phyloP scores from a whole-genome alignment of 1,139 yeast genomes.

The Ashbya aceris region DNA sequence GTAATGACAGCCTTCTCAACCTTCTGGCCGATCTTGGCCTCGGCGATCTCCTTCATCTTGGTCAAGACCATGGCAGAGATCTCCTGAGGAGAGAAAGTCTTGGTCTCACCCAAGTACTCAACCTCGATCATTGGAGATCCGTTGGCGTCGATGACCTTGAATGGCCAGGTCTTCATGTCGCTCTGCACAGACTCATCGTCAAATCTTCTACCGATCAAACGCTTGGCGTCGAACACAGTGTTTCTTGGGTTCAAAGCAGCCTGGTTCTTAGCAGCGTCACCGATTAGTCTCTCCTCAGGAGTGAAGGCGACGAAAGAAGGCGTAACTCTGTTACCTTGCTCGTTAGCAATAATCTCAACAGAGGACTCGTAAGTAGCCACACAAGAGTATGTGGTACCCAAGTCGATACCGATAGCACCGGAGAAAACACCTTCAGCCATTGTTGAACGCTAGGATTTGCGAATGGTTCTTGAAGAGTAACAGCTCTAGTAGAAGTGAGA shows the following conservation, averaged over 20 bases:
- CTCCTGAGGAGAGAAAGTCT: slow-evolving; percentile 93
- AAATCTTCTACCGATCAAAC: slow-evolving; percentile 93
- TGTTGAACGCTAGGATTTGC: slow-evolving; percentile 26
- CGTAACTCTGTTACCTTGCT: slow-evolving; percentile 98
- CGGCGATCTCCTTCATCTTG: slow-evolving; percentile 98
- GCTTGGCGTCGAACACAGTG: slow-evolving; percentile 97
- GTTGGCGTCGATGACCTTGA: slow-evolving; percentile 77
- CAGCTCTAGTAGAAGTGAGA: slow-evolving; percentile 7
- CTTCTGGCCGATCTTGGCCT: slow-evolving; percentile 86
- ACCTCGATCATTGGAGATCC: slow-evolving; percentile 92
- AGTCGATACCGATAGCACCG: slow-evolving; percentile 99
- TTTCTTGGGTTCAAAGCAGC: slow-evolving; percentile 95
- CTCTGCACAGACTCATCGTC: slow-evolving; percentile 86
- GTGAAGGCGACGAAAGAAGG: slow-evolving; percentile 98
- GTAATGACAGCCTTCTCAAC: slow-evolving; percentile 94
- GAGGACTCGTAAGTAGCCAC: slow-evolving; percentile 91
- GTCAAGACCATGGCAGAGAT: slow-evolving; percentile 91
- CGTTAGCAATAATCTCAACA: slow-evolving; percentile 94
- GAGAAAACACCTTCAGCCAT: slow-evolving; percentile 99
- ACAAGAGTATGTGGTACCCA: slow-evolving; percentile 96
- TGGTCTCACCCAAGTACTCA: slow-evolving; percentile 84
- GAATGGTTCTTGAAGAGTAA: slow-evolving; percentile 2
- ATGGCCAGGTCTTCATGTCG: slow-evolving; percentile 86
- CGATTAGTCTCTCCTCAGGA: slow-evolving; percentile 91
- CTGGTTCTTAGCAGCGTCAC: slow-evolving; percentile 98